phyloP scores from a whole-genome alignment of 306 rosid genomes.

The Vachellia pachyceras region DNA sequence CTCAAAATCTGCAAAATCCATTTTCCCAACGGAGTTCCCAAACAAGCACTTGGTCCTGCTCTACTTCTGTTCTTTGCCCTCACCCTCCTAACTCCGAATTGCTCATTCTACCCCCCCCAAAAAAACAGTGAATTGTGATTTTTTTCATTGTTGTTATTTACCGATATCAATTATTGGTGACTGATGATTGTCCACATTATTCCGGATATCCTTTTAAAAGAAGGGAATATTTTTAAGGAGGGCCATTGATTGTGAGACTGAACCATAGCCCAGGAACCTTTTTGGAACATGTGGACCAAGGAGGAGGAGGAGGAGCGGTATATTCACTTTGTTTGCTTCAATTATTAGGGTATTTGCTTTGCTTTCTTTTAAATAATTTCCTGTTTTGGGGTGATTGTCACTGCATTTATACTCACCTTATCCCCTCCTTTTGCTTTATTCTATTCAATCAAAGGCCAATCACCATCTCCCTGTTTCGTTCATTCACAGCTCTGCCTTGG shows the following conservation, averaged over 20 bases:
- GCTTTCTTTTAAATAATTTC: constrained; percentile 40
- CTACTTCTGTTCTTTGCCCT: background rate
- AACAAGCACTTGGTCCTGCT: too few species aligned
- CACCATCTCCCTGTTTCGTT: constrained; percentile 27
- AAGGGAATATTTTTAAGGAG: background rate
- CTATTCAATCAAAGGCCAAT: constrained; percentile 30
- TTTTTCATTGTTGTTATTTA: background rate
- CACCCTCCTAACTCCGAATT: background rate
- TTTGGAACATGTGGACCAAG: constrained; percentile 35
- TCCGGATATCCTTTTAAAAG: background rate
- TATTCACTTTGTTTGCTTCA: constrained; percentile 41
- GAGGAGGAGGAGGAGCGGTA: constrained; percentile 16
- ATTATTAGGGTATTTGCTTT: constrained; percentile 36
- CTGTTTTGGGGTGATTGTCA: constrained; percentile 39
- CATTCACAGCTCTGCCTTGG: constrained; percentile 19
- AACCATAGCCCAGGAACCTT: constrained; percentile 15
- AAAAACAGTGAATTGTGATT: too few species aligned
- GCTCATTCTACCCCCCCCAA: background rate
- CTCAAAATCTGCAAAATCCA: too few species aligned
- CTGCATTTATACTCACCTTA: constrained; percentile 31
- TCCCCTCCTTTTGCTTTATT: constrained; percentile 41
- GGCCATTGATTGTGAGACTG: background rate
- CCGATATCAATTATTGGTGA: background rate
- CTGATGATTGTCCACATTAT: background rate
- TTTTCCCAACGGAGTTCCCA: too few species aligned